A percentile compares a stretch with the other conserved stretches of the same genome.
These are phyloP conservation scores for Leccinum pseudoinsigne DNA, from an alignment of 1,284 basidiomycete species.

Conservation along the genomic window DNA sequence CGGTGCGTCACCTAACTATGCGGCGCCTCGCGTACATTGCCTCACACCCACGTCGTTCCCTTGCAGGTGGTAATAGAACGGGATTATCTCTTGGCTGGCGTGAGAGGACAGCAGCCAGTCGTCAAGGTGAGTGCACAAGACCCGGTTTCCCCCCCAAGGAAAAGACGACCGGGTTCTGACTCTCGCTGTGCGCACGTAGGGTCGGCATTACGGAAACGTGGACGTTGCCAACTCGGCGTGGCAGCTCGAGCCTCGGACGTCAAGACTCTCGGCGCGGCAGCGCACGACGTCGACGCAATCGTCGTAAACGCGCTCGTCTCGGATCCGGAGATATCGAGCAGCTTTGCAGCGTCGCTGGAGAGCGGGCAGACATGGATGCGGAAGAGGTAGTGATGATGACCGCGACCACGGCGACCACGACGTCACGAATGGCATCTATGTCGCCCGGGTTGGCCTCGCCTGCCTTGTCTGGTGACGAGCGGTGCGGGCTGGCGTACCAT, in stretches of 20 bases:
- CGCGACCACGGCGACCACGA: background rate
- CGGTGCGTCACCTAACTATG: conserved; percentile 43
- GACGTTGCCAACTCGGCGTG: conserved; percentile 64
- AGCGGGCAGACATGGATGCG: conserved; percentile 44
- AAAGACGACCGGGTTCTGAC: conserved; percentile 3
- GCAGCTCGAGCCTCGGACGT: conserved; percentile 70
- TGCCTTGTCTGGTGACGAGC: conserved; percentile 53
- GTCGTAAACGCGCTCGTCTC: conserved; percentile 72
- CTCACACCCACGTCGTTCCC: conserved; percentile 28
- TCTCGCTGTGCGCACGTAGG: conserved; percentile 41
- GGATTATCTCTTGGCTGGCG: conserved; percentile 67
- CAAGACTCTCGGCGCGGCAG: conserved; percentile 54
- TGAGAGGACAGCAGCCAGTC: conserved; percentile 63
- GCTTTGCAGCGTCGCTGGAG: conserved; percentile 76
- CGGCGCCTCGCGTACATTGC: background rate
- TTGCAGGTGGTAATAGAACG: conserved; percentile 68
- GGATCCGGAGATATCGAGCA: conserved; percentile 77
- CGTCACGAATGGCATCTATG: conserved; percentile 24
- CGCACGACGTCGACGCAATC: conserved; percentile 70
- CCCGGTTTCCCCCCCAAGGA: background rate
- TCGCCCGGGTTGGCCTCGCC: conserved; percentile 64
- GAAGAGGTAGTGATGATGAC: no score
- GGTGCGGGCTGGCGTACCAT: conserved; percentile 27
- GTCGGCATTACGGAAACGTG: conserved; percentile 65
- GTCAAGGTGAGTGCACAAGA: conserved; percentile 54